Base-by-base conservation (phyloP, 2,329 filamentous ascomycete genomes). In the Endocalyx cinctus region DNA sequence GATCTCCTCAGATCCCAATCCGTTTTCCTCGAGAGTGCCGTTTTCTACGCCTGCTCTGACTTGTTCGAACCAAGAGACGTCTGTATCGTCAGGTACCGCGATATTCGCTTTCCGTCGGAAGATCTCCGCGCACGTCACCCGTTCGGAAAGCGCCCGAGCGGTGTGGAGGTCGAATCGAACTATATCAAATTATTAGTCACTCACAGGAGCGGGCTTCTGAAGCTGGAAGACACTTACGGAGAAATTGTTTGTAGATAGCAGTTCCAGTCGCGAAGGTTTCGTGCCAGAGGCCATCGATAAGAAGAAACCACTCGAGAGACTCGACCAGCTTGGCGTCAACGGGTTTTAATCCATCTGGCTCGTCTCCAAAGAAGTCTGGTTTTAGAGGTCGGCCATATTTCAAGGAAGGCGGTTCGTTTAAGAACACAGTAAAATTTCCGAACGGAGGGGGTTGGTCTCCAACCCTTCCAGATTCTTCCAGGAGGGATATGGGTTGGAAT, bases 291-390 rank as follows among this genome's bases (percentile, higher is more conserved):
- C 76, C 82, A 31, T 84, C 77, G 7, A 90, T 74, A 35, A 86
- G 72, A 37, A 86, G 65, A 55, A 90, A 81, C 89, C 90, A 97
- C 52, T 94, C 85, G 38, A 96, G 64, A 23, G 84, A 80, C 36
- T 83, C 75, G 28, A 96, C 87, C 32, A 95, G 70, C 20, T 72
- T 60, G 47, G 82, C 77, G 42, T 90, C 82, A 38, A 83, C 76
- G 27, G 70, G 60, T 6, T 78, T 70, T 8, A 80, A 63, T 8
- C 49, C 51, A 35, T 66, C 67, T 7, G 66, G 63, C 60, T 78
- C 68, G 2, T 78, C 75, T 4, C 81, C 79, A 33, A 89, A 77
- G 51, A 94, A 85, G 39, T 84, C 78, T 5, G 73, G 65, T 52
- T 73, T 79, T 35, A 94, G 74, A n/a, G 74, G 69, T 20, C 79